Conservation (phyloP, 2,329 filamentous ascomycete species). For the Fusarium goolgardi region DNA sequence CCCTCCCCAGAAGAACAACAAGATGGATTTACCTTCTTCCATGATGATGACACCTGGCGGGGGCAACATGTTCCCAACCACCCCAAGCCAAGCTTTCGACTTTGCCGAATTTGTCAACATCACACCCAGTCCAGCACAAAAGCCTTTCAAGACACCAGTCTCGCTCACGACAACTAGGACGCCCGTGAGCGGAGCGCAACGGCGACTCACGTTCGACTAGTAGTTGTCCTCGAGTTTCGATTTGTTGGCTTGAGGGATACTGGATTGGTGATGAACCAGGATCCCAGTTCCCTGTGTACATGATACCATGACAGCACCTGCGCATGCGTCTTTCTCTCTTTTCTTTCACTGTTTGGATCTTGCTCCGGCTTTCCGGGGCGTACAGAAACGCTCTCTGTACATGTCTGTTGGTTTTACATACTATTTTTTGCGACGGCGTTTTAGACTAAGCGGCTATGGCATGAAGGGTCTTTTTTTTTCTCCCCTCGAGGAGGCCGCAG, state of each 20-base stretch:
- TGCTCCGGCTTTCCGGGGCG: conserved; percentile 27
- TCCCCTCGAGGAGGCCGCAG: conserved; percentile 15
- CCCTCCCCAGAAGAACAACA: conserved; percentile 75
- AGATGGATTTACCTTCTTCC: conserved; percentile 78
- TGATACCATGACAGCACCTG: conserved; percentile 52
- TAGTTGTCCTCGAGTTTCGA: conserved; percentile 51
- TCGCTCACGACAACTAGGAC: conserved; percentile 64
- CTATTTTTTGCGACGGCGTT: conserved; percentile 44
- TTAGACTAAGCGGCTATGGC: conserved; percentile 44
- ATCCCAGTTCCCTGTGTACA: conserved; percentile 47
- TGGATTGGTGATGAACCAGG: conserved; percentile 19
- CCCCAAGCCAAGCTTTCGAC: conserved; percentile 86
- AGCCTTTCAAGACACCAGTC: conserved; percentile 84
- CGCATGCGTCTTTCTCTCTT: conserved; percentile 28
- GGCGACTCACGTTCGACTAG: conserved; percentile 85
- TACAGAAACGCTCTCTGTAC: conserved; percentile 35
- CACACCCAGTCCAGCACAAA: conserved; percentile 93
- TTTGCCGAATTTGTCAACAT: conserved; percentile 98
- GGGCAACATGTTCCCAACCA: conserved; percentile 76
- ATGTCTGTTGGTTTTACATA: conserved; percentile 27
- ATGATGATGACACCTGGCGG: conserved; percentile 90
- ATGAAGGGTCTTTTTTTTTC: conserved; percentile 28
- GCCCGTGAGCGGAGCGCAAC: conserved; percentile 74
- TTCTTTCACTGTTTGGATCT: conserved; percentile 29
- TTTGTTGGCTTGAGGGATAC: conserved; percentile 23